A percentile compares a stretch with the other conserved stretches of the same genome.
phyloP scores from a whole-genome alignment of 257 asterid species.

The Verbena officinalis region DNA sequence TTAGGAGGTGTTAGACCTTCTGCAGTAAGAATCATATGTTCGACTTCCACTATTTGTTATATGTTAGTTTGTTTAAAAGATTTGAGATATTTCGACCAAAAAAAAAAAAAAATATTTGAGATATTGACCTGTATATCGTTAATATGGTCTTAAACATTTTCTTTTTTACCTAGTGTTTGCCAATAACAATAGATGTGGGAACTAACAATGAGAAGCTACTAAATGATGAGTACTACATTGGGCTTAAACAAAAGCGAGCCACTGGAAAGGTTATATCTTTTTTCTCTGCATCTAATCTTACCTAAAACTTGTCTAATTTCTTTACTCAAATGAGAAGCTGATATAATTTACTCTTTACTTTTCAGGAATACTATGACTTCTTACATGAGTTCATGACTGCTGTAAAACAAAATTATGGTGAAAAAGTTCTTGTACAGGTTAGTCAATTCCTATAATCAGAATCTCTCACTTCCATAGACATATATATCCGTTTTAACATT shows the following conservation, averaged over 20 bases:
- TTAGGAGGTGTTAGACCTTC: constrained; percentile 97
- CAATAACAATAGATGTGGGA: constrained; percentile 91
- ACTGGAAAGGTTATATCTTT: constrained; percentile 68
- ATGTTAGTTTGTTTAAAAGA: too few relatives aligned
- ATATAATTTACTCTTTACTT: background rate
- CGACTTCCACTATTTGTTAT: too few relatives aligned
- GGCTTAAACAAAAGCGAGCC: constrained; percentile 80
- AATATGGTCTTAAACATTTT: constrained; percentile 17
- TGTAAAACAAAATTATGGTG: constrained; percentile 91
- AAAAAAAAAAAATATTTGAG: too few relatives aligned
- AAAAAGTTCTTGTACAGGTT: constrained; percentile 94
- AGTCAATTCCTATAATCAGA: constrained; percentile 13
- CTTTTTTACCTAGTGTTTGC: constrained; percentile 67
- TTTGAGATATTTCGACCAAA: background rate
- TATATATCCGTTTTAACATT: constrained; percentile 8
- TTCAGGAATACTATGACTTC: constrained; percentile 82
- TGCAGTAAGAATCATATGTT: constrained; percentile 52
- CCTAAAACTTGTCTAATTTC: background rate
- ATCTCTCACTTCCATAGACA: constrained; percentile 2
- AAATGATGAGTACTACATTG: constrained; percentile 89
- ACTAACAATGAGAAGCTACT: constrained; percentile 79
- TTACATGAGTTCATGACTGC: constrained; percentile 92
- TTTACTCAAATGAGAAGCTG: background rate
- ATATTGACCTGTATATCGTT: background rate
- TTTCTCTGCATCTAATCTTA: constrained; percentile 15